Percentiles rank a stretch among this genome's conserved stretches.
Evolutionary conservation across 2,329 filamentous ascomycete species (phyloP).

Genomic region (Helotiales sp.): DNA sequence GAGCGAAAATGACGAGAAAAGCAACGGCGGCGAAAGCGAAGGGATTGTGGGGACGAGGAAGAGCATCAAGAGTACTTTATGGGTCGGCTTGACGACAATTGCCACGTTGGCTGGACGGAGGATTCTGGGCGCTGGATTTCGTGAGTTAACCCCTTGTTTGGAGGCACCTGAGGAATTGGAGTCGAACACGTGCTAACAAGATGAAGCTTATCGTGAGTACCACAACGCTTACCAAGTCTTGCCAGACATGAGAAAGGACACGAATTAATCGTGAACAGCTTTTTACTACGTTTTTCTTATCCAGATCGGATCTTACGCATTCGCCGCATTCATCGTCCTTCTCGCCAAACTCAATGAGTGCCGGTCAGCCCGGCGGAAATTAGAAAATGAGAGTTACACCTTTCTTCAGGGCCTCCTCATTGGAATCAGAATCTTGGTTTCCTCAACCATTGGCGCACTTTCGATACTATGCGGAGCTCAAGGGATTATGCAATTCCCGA

Average conservation of each 20-base stretch:
- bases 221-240: background rate
- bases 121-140: slow-evolving; percentile 28
- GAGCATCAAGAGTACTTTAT: slow-evolving; percentile 20
- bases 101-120: slow-evolving; percentile 26
- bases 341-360: slow-evolving; percentile 17
- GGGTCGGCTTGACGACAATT: slow-evolving; percentile 21
- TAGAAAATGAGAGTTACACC: slow-evolving; percentile 13
- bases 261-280: slow-evolving; percentile 18
- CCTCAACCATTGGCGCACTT: slow-evolving; percentile 17
- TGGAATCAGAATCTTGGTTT: slow-evolving; percentile 17
- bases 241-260: background rate
- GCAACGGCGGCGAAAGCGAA: background rate
- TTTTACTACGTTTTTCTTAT: slow-evolving; percentile 28
- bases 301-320: slow-evolving; percentile 26
- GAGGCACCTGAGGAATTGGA: background rate
- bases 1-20: slow-evolving; percentile 1
- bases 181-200: slow-evolving; percentile 10
- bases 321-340: slow-evolving; percentile 19
- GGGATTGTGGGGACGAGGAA: background rate
- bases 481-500: slow-evolving; percentile 26
- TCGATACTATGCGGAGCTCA: slow-evolving; percentile 24
- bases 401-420: slow-evolving; percentile 17
- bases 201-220: slow-evolving; percentile 26
- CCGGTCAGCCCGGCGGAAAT: slow-evolving; percentile 10
- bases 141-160: slow-evolving; percentile 20